These are phyloP conservation scores for Agrocybe praecox DNA, from an alignment of 768 basidiomycete genomes.

Conservation along the genomic window DNA sequence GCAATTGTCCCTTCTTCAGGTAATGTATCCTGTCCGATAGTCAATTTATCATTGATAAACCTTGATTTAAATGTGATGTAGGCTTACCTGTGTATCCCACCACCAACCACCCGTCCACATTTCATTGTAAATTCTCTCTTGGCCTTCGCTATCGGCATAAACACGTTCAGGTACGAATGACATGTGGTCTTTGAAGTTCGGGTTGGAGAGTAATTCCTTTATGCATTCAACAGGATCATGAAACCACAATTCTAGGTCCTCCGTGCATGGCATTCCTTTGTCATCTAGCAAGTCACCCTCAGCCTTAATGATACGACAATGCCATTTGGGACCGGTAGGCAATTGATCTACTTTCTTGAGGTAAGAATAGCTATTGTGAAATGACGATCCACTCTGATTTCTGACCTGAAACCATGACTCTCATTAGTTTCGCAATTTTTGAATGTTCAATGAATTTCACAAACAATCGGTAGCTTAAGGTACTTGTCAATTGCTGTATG, in stretches of 20 bases:
- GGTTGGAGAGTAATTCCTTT: constrained; percentile 24
- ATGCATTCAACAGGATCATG: constrained; percentile 30
- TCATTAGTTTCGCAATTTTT: too few species aligned
- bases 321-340: constrained; percentile 24
- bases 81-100: constrained; percentile 33
- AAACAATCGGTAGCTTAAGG: constrained; percentile 29
- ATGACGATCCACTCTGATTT: constrained; percentile 18
- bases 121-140: constrained; percentile 19
- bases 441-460: constrained; percentile 1
- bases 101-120: constrained; percentile 30
- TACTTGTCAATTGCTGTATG: constrained; percentile 31
- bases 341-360: constrained; percentile 27
- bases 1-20: constrained; percentile 27
- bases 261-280: background rate
- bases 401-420: constrained; percentile 13
- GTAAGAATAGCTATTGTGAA: constrained; percentile 23
- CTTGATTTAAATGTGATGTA: background rate
- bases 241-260: constrained; percentile 18
- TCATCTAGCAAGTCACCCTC: constrained; percentile 10
- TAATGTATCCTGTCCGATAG: constrained; percentile 3
- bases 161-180: constrained; percentile 29
- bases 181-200: constrained; percentile 27
- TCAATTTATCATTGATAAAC: background rate
- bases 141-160: constrained; percentile 13
- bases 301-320: constrained; percentile 18